Evolutionary conservation across 257 asterid genomes (phyloP), one percentile per base, ranked within the genome.

Genomic region (Marsdenia floribunda): DNA sequence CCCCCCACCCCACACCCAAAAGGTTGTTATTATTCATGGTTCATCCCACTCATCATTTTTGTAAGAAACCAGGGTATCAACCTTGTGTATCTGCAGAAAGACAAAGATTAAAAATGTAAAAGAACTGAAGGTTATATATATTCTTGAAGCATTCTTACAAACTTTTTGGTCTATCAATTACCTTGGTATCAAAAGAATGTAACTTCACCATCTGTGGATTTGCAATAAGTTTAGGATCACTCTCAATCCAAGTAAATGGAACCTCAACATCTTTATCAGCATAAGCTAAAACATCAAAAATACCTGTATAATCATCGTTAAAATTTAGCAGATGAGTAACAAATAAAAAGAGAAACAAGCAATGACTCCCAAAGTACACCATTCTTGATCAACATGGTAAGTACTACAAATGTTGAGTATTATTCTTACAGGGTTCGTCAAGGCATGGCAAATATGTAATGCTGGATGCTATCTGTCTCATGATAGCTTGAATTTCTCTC

Each of bases 401-500:
- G 2, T 2, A 53, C 19, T 38, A 33, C 24, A 14, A 10, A 53
- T 37, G 60, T 49, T 33, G 37, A 68, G 38, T 47, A 44, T 46
- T 6, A 42, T 35, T 11, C 88, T 87, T 87, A 93, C 98, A 93
- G 14, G 97, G 86, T 81, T 93, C 98, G 57, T 93, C 98, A 44
- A 93, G 88, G 83, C 98, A 93, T 11, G 98, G 98, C 90, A 93
- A 84, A 81, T 91, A 93, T 37, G 98, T 91, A 60, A 93, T 91
- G 89, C 98, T 93, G 71, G 97, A 91, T 2, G 97, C 97, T 26
- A 91, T 93, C 83, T 93, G 98, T 76, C 97, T 87, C 98, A 93
- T 93, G 44, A 93, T 93, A 8, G 98, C 98, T 78, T 93, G 98
- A 80, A 93, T 93, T 75, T 93, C 98, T 80, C 97, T 87, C 98